Conservation (phyloP, 129 eudicot species). For the Dittrichia graveolens region DNA sequence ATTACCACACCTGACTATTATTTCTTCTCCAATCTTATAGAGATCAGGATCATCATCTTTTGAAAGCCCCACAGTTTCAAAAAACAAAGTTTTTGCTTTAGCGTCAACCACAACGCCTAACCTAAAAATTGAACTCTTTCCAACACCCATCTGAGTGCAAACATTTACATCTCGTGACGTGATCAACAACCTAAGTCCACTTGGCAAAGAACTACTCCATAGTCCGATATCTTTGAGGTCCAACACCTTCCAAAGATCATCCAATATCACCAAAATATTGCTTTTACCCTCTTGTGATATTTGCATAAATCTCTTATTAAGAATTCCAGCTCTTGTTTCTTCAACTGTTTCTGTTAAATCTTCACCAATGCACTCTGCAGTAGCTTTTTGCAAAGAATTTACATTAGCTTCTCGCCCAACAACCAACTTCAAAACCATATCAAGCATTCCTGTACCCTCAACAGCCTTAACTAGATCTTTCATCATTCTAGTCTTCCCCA, state of each 20-base stretch:
- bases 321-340: not conserved
- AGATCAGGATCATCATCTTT: not conserved
- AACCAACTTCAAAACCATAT: not conserved
- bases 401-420: not conserved
- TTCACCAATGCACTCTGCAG: not conserved
- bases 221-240: not conserved
- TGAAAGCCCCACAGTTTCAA: not conserved
- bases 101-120: not conserved
- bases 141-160: not conserved
- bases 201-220: not conserved
- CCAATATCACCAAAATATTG: not conserved
- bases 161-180: not conserved
- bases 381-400: not conserved
- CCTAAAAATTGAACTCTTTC: not conserved
- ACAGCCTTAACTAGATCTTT: not conserved
- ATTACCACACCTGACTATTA: not conserved
- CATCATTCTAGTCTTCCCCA: not conserved
- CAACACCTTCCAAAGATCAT: not conserved
- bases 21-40: not conserved
- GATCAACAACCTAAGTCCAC: not conserved
- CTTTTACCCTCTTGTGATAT: not conserved
- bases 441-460: not conserved
- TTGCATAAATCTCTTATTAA: not conserved
- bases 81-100: not conserved
- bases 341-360: not conserved